Percentiles rank a stretch among this genome's conserved stretches.
Conservation (phyloP, 768 basidiomycete species). For the Trametes villosa region DNA sequence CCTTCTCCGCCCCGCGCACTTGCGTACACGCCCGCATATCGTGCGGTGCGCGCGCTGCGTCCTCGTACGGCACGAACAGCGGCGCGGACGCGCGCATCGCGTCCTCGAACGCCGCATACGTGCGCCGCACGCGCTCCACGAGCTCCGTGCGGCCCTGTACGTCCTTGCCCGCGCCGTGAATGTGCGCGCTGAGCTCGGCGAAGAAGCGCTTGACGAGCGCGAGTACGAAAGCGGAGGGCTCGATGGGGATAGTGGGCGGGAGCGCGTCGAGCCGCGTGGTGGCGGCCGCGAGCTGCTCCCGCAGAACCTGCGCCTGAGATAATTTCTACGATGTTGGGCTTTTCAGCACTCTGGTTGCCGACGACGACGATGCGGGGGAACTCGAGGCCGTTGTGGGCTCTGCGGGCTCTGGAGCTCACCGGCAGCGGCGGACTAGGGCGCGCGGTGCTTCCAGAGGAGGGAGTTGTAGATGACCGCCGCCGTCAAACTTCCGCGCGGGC, state of each 20-base stretch:
- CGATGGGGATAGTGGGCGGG: conserved; percentile 18
- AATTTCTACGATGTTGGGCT: conserved; percentile 52
- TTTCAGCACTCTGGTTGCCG: conserved; percentile 55
- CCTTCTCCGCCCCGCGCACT: background rate
- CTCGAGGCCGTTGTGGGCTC: conserved; percentile 50
- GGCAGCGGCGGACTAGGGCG: conserved; percentile 45
- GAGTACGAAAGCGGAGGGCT: conserved; percentile 24
- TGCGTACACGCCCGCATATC: background rate
- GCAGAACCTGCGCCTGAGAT: conserved; percentile 52
- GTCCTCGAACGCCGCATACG: conserved; percentile 40
- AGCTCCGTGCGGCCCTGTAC: conserved; percentile 42
- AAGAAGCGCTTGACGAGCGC: conserved; percentile 21
- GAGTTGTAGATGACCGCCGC: conserved; percentile 96
- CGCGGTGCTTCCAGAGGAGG: conserved; percentile 95
- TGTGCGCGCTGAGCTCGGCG: conserved; percentile 4
- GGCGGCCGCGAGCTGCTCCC: conserved; percentile 12
- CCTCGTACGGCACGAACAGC: conserved; percentile 43
- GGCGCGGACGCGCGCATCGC: conserved; percentile 45
- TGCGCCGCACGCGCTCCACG: conserved; percentile 39
- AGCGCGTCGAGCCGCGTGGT: conserved; percentile 16
- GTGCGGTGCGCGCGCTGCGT: conserved; percentile 20
- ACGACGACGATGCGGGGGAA: conserved; percentile 54
- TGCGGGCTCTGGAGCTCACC: conserved; percentile 36
- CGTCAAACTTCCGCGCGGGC: conserved; percentile 93
- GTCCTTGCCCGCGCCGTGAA: conserved; percentile 18